Base-by-base conservation (phyloP, 2,329 filamentous ascomycete genomes). In the Aspergillus pseudoglaucus region DNA sequence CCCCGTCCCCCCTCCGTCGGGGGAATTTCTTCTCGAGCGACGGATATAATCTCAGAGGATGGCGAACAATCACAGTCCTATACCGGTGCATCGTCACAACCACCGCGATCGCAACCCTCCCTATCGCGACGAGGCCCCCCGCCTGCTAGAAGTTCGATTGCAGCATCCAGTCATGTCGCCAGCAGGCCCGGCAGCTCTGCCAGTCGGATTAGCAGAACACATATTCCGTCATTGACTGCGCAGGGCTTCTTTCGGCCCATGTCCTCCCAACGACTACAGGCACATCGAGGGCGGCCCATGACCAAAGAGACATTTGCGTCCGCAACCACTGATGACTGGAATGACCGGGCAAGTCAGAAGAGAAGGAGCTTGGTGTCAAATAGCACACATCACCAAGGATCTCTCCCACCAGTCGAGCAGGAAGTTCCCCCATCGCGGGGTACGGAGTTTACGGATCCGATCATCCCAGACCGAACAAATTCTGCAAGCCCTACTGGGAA, bases 161-260 rank as follows among this genome's bases (percentile, higher is more conserved):
- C 66, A 25, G 70, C 74, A 32, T 70, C 75, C 44, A 66, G 70
- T 47, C 67, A 71, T 12, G 69, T 68, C 47, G 65, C 73, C 25
- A 73, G 77, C 66, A 64, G 82, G 69, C 56, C 78, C 78, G 69
- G 64, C 43, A 75, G 71, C 49, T 55, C 85, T 75, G 46, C 77
- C 14, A 91, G 84, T 55, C 78, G 87, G 38, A 77, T 85, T 41
- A 90, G 85, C 64, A 81, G 85, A 61, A 93, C 88, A 38, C 93
- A 98, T 75, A 90, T 95, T 17, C 90, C 93, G 1, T 90, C 87
- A 1, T 74, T 98, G 46, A 85, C 89, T 2, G 90, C 89, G 14
- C 87, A 91, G 62, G 91, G 88, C 46, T 97, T 98, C 73, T 95
- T 95, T 64, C 86, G 85, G 18, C 93, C 93, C 35, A 95, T 98